Base-by-base conservation (phyloP, 2,329 filamentous ascomycete species). In the Fusarium stilboides region DNA sequence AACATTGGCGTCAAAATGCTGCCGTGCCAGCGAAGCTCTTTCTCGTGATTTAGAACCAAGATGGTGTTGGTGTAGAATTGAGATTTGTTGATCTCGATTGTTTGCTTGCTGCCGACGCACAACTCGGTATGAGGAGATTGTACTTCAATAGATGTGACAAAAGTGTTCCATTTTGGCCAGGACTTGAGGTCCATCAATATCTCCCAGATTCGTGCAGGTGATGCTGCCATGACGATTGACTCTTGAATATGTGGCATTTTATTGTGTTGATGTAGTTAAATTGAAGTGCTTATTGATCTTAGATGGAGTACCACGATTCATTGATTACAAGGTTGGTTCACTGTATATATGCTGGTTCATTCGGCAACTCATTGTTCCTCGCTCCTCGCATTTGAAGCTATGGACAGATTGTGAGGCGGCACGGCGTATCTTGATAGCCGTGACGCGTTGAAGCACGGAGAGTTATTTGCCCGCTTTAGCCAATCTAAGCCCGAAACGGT, bases 131-230 rank as follows among this genome's bases (percentile, higher is more conserved):
- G 19, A 2, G 51, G 57, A 0, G 43, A 3, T 19, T 57, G 46
- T 0, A 67, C 50, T 45, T 54, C 3, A 1, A 66, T 57, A 0
- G 47, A 66, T 3, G 62, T 46, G 1, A 67, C 64, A 14, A 62
- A 67, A 0, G 57, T 57, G 3, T 66, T 67, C 57, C 64, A 66
- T 10, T 37, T 10, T 12, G 46, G 1, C 64, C 64, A 67, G 5
- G 46, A 62, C 2, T 34, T 1, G 0, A 67, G 20, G 3, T 67
- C 24, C 43, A 54, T 62, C 0, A 54, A 20, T 0, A 45, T 8
- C 1, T 8, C 8, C 62, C 57, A 67, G 1, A 67, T 33, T 37
- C 26, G 14, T 0, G 37, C 15, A 1, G 47, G 43, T 3, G 39
- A 4, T 1, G 62, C 62, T 8, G 10, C n/a, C 1, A 67, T 67